These are phyloP conservation scores for Penicillium capsulatum DNA, from an alignment of 2,329 filamentous ascomycete species.

Conservation along the genomic window DNA sequence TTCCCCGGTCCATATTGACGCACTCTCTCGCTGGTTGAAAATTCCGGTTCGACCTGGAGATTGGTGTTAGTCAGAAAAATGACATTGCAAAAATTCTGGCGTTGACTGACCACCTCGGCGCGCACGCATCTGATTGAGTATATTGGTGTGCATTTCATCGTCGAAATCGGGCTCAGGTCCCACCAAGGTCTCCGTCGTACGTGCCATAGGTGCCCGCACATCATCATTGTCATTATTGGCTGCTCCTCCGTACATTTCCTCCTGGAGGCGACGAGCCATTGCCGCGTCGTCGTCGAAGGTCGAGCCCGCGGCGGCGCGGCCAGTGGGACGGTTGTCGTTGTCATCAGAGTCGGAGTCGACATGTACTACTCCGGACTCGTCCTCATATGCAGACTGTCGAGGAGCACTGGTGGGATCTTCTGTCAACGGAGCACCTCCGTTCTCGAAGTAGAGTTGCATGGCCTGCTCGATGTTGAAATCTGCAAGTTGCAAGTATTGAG, in stretches of 20 bases:
- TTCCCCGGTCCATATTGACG: conserved; percentile 58
- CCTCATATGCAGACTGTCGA: conserved; percentile 45
- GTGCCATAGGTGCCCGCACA: conserved; percentile 83
- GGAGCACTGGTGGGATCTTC: conserved; percentile 39
- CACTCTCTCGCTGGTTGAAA: conserved; percentile 61
- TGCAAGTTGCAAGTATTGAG: conserved; percentile 79
- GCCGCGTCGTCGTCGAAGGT: conserved; percentile 83
- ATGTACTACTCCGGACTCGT: conserved; percentile 61
- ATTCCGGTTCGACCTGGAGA: conserved; percentile 54
- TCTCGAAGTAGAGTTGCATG: conserved; percentile 85
- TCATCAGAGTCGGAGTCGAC: conserved; percentile 78
- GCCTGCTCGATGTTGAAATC: conserved; percentile 80
- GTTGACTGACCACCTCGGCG: conserved; percentile 37
- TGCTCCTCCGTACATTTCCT: conserved; percentile 70
- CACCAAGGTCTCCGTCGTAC: conserved; percentile 86
- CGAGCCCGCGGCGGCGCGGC: conserved; percentile 38
- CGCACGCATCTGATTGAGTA: conserved; percentile 62
- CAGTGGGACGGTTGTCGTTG: conserved; percentile 50
- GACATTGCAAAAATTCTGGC: not conserved
- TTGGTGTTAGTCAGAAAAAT: conserved; percentile 4
- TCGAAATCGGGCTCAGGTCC: conserved; percentile 60
- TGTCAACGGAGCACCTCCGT: conserved; percentile 62
- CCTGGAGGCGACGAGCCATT: conserved; percentile 85
- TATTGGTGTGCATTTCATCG: conserved; percentile 56
- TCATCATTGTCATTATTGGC: conserved; percentile 50